phyloP scores from a whole-genome alignment of 768 basidiomycete species.

The Suillus spraguei region DNA sequence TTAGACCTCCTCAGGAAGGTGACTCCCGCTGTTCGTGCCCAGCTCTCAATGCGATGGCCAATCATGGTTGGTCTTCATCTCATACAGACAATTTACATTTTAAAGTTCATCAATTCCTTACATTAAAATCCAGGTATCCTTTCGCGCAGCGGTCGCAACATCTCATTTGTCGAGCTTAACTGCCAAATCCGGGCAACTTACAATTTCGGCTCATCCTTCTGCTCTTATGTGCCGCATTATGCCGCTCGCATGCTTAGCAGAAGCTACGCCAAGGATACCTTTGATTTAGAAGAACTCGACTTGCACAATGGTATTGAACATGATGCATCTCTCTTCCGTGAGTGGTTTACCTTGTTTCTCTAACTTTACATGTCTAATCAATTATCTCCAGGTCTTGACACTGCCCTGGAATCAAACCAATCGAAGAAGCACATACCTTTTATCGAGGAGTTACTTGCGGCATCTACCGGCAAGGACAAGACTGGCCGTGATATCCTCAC shows the following conservation, averaged over 20 bases:
- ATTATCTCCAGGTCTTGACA: constrained; percentile 53
- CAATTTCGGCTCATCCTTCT: constrained; percentile 73
- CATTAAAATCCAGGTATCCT: constrained; percentile 36
- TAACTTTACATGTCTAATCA: constrained; percentile 4
- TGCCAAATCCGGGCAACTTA: constrained; percentile 54
- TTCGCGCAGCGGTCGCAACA: constrained; percentile 68
- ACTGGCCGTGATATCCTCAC: constrained; percentile 53
- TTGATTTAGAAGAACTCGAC: constrained; percentile 68
- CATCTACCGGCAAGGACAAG: constrained; percentile 59
- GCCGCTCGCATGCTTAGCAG: constrained; percentile 60
- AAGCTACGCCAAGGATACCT: constrained; percentile 55
- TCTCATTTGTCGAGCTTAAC: constrained; percentile 56
- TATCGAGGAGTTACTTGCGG: constrained; percentile 60
- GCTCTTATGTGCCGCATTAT: constrained; percentile 63
- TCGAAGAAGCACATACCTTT: constrained; percentile 47
- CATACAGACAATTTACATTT: background rate
- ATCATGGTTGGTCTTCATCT: constrained; percentile 61
- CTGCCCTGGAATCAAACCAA: constrained; percentile 51
- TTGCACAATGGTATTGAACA: constrained; percentile 64
- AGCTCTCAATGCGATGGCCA: constrained; percentile 79
- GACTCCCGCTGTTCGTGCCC: constrained; percentile 79
- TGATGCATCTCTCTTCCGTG: constrained; percentile 37
- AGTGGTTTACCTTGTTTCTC: constrained; percentile 6
- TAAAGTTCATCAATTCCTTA: background rate
- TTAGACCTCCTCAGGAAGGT: constrained; percentile 52